Evolutionary conservation across 2,329 filamentous ascomycete species (phyloP).

Genomic region (Fusarium pilosicola): DNA sequence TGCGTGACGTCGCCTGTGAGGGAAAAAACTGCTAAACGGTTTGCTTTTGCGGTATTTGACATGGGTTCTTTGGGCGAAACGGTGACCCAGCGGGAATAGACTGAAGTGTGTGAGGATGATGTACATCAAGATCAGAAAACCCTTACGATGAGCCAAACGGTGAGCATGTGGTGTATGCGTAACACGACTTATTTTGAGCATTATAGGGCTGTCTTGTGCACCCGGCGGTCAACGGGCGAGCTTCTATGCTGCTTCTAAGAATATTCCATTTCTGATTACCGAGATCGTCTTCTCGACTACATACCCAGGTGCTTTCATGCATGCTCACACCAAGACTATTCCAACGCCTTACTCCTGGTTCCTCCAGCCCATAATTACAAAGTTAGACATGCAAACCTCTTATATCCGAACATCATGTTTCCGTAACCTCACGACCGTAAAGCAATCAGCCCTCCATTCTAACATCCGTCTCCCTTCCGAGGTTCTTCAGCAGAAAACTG

Average conservation of each 20-base stretch:
- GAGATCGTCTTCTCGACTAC: neutral
- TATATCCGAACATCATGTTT: slow-evolving; percentile 24
- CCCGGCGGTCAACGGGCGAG: slow-evolving; percentile 9
- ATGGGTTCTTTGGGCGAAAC: slow-evolving; percentile 10
- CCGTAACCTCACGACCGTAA: slow-evolving; percentile 20
- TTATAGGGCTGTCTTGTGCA: slow-evolving; percentile 4
- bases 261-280: slow-evolving; percentile 20
- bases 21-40: neutral
- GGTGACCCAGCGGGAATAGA: slow-evolving; percentile 13
- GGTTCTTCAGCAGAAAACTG: slow-evolving; percentile 87
- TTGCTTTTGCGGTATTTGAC: neutral
- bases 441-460: slow-evolving; percentile 64
- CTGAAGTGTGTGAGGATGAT: slow-evolving; percentile 10
- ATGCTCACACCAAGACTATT: slow-evolving; percentile 1
- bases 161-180: neutral
- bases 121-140: slow-evolving; percentile 1
- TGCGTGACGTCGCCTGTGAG: slow-evolving; percentile 15
- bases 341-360: slow-evolving; percentile 38
- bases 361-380: slow-evolving; percentile 22
- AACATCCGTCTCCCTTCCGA: slow-evolving; percentile 66
- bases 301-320: neutral
- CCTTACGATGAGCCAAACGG: slow-evolving; percentile 2
- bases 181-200: neutral
- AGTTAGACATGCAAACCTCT: slow-evolving; percentile 5
- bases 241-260: slow-evolving; percentile 24